Percentiles rank a stretch among this genome's conserved stretches.
Conservation (phyloP, 176 grass and related monocot species). For the Zizania latifolia region DNA sequence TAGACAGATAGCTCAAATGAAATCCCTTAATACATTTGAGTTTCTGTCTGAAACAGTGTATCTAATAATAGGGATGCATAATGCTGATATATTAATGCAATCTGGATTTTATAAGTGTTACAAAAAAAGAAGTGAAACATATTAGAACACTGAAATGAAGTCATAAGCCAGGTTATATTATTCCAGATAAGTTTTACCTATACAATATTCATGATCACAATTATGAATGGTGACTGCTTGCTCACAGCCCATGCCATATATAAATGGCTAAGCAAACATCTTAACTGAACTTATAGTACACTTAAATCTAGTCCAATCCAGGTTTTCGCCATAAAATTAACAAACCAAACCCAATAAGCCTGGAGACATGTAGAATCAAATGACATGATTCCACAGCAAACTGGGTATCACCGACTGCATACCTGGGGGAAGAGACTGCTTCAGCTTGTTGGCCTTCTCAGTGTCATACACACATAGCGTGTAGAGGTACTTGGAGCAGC, state of each 20-base stretch:
- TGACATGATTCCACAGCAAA: neutral
- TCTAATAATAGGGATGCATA: neutral
- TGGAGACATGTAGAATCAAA: neutral
- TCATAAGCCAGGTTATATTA: neutral
- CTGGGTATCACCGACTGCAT: too few species aligned
- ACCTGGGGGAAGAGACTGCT: conserved; percentile 43
- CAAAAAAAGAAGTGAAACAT: too few species aligned
- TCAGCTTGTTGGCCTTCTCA: conserved; percentile 49
- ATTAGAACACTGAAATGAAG: too few species aligned
- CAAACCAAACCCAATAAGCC: neutral
- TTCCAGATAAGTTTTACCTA: neutral
- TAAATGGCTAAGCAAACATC: neutral
- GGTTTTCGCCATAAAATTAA: neutral
- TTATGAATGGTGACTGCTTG: neutral
- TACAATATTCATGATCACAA: neutral
- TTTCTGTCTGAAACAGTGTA: neutral
- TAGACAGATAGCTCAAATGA: neutral
- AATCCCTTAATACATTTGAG: neutral
- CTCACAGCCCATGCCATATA: neutral
- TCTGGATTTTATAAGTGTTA: neutral
- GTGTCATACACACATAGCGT: conserved; percentile 43
- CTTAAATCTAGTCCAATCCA: neutral
- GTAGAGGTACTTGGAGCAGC: conserved; percentile 44
- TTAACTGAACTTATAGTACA: neutral
- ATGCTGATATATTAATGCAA: neutral